Percentiles rank a stretch among this genome's conserved stretches.
Conservation (phyloP, 495 filamentous ascomycete genomes). For the Aspergillus egyptiacus region DNA sequence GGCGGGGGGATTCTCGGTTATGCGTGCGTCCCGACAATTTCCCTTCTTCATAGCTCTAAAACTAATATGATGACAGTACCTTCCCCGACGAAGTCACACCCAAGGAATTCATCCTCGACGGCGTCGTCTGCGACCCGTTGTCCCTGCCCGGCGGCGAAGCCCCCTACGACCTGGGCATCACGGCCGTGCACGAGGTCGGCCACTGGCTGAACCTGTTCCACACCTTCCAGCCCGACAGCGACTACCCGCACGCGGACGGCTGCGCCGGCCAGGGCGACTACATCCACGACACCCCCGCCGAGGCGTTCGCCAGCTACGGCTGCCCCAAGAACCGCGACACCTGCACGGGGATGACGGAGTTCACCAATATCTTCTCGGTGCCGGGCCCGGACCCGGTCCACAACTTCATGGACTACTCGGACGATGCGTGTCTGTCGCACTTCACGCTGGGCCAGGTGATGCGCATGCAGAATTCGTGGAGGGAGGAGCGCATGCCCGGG, state of each 20-base stretch:
- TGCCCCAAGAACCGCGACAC: conserved; percentile 4
- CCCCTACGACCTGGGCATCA: conserved; percentile 12
- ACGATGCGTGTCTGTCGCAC: conserved; percentile 5
- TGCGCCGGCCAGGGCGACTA: conserved; percentile 11
- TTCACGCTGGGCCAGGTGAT: conserved; percentile 4
- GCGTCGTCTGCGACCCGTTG: conserved; percentile 10
- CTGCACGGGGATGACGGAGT: conserved; percentile 1
- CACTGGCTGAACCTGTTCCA: conserved; percentile 14
- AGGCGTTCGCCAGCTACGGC: background rate
- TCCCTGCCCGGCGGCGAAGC: conserved; percentile 6
- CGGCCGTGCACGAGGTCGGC: conserved; percentile 12
- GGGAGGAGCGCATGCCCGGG: conserved; percentile 1
- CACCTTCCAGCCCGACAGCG: conserved; percentile 7
- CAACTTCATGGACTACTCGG: conserved; percentile 15
- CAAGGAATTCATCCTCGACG: conserved; percentile 4
- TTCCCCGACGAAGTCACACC: conserved; percentile 4
- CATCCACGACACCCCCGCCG: conserved; percentile 10
- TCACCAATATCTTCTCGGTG: background rate
- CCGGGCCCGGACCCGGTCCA: conserved; percentile 8
- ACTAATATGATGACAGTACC: background rate
- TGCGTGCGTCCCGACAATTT: background rate
- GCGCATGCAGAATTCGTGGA: conserved; percentile 8
- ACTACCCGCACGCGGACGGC: background rate
- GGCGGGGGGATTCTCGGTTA: conserved; percentile 7
- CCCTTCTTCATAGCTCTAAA: background rate